Percentiles rank a stretch among this genome's conserved stretches.
Conservation (phyloP, 2,329 filamentous ascomycete species). For the Zalaria sp. region DNA sequence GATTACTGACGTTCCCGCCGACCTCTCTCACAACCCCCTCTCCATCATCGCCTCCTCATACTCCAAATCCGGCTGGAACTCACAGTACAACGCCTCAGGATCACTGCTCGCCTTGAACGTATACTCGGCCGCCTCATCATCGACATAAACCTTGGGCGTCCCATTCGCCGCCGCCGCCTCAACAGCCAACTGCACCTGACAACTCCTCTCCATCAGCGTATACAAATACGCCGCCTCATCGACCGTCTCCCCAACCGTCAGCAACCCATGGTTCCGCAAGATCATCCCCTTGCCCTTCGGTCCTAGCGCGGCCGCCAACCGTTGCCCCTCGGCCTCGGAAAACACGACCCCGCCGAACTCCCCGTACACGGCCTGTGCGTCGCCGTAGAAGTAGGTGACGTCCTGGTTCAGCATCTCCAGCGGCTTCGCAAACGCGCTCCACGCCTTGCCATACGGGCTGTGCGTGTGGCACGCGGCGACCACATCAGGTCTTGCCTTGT, state of each 20-base stretch:
- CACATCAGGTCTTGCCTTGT: conserved; percentile 51
- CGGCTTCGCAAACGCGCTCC: conserved; percentile 48
- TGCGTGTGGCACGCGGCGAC: conserved; percentile 58
- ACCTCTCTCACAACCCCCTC: background rate
- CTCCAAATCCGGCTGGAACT: conserved; percentile 38
- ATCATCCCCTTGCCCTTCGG: conserved; percentile 48
- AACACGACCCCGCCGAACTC: conserved; percentile 52
- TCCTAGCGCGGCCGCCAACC: conserved; percentile 50
- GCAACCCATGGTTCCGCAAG: conserved; percentile 56
- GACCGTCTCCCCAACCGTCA: conserved; percentile 57
- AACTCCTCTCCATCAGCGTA: conserved; percentile 53
- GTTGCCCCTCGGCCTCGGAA: conserved; percentile 46
- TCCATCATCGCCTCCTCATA: conserved; percentile 23
- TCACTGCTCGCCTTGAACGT: conserved; percentile 36
- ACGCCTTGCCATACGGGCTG: conserved; percentile 51
- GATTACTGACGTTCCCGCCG: too few species aligned
- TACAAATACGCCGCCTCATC: conserved; percentile 63
- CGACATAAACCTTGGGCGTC: conserved; percentile 37
- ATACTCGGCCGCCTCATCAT: conserved; percentile 41
- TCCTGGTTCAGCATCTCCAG: conserved; percentile 61
- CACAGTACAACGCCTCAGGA: conserved; percentile 35
- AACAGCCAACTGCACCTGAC: conserved; percentile 51
- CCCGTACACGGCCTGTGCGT: conserved; percentile 39
- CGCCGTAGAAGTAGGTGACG: conserved; percentile 47
- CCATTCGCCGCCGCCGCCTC: conserved; percentile 50